These are phyloP conservation scores for Nitzschia sp. DNA, from an alignment of 108 stramenopile species.

Conservation along the genomic window DNA sequence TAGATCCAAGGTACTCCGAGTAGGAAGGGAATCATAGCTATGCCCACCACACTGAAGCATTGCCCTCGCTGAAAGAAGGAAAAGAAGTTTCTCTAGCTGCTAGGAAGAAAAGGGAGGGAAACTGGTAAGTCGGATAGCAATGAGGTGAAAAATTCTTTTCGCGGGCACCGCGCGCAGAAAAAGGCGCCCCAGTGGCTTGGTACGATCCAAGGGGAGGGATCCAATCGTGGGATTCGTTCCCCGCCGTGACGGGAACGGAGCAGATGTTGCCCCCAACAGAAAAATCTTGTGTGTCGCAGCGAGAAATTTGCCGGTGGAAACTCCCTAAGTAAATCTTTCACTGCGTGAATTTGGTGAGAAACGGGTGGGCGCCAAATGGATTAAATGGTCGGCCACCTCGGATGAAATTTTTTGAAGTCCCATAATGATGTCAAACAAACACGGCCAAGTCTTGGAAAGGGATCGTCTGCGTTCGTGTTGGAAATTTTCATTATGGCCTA, in stretches of 20 bases:
- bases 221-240: not conserved
- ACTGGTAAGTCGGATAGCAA: too few relatives aligned
- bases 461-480: not conserved
- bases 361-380: not conserved
- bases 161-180: not conserved
- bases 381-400: not conserved
- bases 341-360: constrained; percentile 5
- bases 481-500: constrained; percentile 13
- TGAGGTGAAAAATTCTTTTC: not conserved
- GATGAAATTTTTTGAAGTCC: constrained; percentile 6
- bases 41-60: too few relatives aligned
- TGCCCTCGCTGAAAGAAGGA: too few relatives aligned
- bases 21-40: too few relatives aligned
- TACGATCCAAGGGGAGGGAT: not conserved
- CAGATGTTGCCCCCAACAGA: not conserved
- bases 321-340: not conserved
- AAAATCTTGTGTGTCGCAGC: not conserved
- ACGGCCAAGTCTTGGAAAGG: constrained; percentile 11
- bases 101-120: not conserved
- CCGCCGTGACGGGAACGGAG: not conserved
- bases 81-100: not conserved
- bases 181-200: not conserved
- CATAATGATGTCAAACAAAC: not conserved
- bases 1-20: too few relatives aligned
- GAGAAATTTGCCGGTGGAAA: constrained; percentile 5